Base-by-base conservation (phyloP, 306 rosid genomes). In the Corylus heterophylla region DNA sequence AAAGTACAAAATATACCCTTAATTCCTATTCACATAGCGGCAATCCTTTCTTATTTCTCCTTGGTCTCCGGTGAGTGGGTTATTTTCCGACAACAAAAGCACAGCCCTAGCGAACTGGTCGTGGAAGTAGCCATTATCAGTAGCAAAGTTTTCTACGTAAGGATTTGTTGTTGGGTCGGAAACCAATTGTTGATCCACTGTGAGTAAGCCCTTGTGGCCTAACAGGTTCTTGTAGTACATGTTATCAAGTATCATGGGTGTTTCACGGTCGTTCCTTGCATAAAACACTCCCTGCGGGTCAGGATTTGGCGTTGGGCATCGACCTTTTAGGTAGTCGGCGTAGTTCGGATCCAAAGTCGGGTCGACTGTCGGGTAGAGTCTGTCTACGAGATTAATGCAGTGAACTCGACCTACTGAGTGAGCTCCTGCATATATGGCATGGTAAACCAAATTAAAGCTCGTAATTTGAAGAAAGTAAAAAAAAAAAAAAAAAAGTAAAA, bases 381-480 rank as follows among this genome's bases (percentile, higher is more conserved):
- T 87, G 0, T 89, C 85, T 0, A 90, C 98, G 0, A 93, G 37
- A 48, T 91, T 91, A 52, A 48, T 64, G 68, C 97, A 96, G 49
- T 93, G 99, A 27, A 87, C 89, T 76, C 97, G 88, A 12, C 99
- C 98, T 2, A 91, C 96, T 0, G 99, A 96, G 75, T 93, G 98
- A 45, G 87, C 93, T 51, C 99, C 99, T 90, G 74, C 12, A n/a
- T n/a, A n/a, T n/a, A n/a, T n/a, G n/a, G n/a, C n/a, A 54, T 63
- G 50, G 37, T 8, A 45, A 25, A 50, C 18, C 9, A 18, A 12
- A 12, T 37, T 4, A 31, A 31, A 31, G 35, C 52, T 49, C 52
- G 52, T 49, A 49, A 10, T 49, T 11, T 10, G 52, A 49, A 42
- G 45, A 42, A 42, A 42, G 45, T 31, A 1, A 31, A 31, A 31